Base-by-base conservation (phyloP, 2,329 filamentous ascomycete genomes). In the Rutstroemia sp. region DNA sequence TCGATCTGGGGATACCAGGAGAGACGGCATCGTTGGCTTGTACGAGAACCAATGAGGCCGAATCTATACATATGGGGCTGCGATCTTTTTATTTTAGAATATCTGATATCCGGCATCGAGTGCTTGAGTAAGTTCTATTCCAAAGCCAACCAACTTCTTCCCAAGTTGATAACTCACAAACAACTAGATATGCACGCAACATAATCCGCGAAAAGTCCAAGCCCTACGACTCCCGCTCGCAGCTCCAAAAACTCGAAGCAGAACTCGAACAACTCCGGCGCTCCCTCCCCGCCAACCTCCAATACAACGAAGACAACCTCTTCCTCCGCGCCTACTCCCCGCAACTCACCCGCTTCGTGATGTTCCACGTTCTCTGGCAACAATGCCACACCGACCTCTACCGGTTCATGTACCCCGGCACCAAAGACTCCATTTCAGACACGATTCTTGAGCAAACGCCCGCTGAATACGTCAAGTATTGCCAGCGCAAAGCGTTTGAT, bases 271-370 rank as follows among this genome's bases (percentile, higher is more conserved):
- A 34, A 44, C 36, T 55, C n/a, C 52, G 36, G 4, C 40, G 23
- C 17, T 55, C 52, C 5, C 38, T 55, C 4, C 52, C 52, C 19
- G 52, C 45, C 27, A 55, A 50, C 3, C 52, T 55, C 23, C 52
- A 55, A 50, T 55, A 55, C 8, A 55, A 36, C 46, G 52, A 55
- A 44, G 52, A 55, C 9, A 55, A 55, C 40, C 52, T 55, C n/a
- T 55, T 55, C 8, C 52, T 55, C 16, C 46, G 52, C 19, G 52
- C 52, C 16, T 55, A 55, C 16, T 55, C 52, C n/a, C 52, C 52
- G 16, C 52, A 55, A 17, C 19, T 54, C 16, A 54, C 51, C 5
- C 34, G 51, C 47, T 54, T 54, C n/a, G 51, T 54, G 5, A 54
- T 54, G 51, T 54, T 54, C 19, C 51, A 54, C 39, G 21, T 54